Base-by-base conservation (phyloP, 345 rosid species). In the Pelargonium nanum region DNA sequence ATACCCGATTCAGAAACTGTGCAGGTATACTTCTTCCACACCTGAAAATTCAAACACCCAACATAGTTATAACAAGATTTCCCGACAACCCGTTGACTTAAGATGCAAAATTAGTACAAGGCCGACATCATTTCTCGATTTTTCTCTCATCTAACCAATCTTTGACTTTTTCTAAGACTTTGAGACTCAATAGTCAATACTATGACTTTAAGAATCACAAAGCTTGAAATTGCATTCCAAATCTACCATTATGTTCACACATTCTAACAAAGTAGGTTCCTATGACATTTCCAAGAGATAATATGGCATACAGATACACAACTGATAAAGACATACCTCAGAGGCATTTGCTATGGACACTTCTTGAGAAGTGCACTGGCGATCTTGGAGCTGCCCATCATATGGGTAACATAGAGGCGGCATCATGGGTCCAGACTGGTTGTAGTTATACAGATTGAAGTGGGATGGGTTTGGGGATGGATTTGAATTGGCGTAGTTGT, bases 391-490 rank as follows among this genome's bases (percentile, higher is more conserved):
- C 65, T 70, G 78, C 26, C 74, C 68, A 71, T 85, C 89, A 56
- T 77, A 93, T 6, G 97, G 96, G 70, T 68, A 81, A 81, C 99
- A 93, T 34, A 93, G 77, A 51, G 97, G 88, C 57, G 96, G 97
- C 87, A 93, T 80, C 7, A 75, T 62, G 64, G 96, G 96, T 24
- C 99, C 99, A 52, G 90, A 81, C 55, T 87, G 99, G 64, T 93
- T 89, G 75, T 83, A 87, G 54, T 87, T 85, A 21, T 61, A 69
- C 19, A 56, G 67, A 57, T 80, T 80, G 10, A 69, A 72, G 50
- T 52, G 75, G 59, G 91, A 76, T 57, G 96, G 97, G 74, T 93
- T 74, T 59, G 81, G 75, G 59, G 94, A 76, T 57, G 96, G 97
- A 75, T 93, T 76, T 61, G 82, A 75, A 63, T 89, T 78, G 67